phyloP scores from a whole-genome alignment of 1,284 basidiomycete species.

The Irpex rosettiformis region DNA sequence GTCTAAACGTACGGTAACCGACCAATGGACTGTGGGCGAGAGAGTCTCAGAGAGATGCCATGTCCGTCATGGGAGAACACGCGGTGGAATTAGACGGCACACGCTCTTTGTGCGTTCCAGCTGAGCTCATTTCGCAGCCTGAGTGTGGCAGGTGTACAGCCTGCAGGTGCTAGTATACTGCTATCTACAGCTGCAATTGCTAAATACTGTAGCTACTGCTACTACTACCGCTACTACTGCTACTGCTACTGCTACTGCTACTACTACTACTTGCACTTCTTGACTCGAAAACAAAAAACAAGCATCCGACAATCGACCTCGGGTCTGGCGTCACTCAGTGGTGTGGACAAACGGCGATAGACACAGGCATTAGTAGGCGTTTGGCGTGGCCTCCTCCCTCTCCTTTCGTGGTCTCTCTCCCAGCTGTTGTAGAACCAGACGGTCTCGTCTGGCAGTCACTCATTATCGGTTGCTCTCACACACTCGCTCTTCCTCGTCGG shows the following conservation, averaged over 20 bases:
- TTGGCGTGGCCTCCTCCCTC: neutral
- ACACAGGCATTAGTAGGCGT: neutral
- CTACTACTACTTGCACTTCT: conserved; percentile 20
- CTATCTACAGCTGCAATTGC: too few relatives aligned
- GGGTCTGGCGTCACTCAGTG: neutral
- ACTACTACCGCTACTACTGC: too few relatives aligned
- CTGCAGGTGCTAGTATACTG: too few relatives aligned
- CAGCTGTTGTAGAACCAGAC: conserved; percentile 14
- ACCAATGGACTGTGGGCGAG: conserved; percentile 26
- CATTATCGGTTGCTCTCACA: conserved; percentile 13
- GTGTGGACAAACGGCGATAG: conserved; percentile 1
- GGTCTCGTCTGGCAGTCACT: conserved; percentile 17
- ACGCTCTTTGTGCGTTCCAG: conserved; percentile 30
- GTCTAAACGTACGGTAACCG: conserved; percentile 13
- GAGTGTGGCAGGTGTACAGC: too few relatives aligned
- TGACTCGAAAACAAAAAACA: conserved; percentile 28
- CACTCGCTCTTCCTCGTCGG: conserved; percentile 7
- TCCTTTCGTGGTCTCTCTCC: conserved; percentile 3
- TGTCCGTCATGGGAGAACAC: conserved; percentile 23
- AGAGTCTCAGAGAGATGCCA: conserved; percentile 21
- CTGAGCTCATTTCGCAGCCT: conserved; percentile 23
- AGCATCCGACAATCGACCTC: conserved; percentile 24
- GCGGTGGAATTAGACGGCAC: conserved; percentile 25
- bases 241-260: too few relatives aligned
- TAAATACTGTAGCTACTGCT: too few relatives aligned